Evolutionary conservation across 106 monocot genomes (phyloP).

Genomic region (Apostasia shenzhenica): DNA sequence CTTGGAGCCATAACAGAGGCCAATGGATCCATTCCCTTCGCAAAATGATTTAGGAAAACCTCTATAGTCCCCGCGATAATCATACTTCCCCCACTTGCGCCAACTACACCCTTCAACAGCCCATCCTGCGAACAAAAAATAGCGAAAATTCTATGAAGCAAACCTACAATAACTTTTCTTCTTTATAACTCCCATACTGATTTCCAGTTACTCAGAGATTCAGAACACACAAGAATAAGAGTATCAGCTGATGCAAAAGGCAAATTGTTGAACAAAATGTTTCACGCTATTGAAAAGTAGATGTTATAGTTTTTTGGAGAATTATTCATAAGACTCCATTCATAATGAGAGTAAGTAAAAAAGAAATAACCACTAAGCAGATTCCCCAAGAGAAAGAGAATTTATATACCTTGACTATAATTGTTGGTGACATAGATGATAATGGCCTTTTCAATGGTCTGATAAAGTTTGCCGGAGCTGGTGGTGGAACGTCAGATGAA

Average conservation of each 20-base stretch:
- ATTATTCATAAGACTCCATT: no score
- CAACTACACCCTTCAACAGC: constrained; percentile 54
- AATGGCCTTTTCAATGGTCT: constrained; percentile 71
- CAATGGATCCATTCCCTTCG: constrained; percentile 72
- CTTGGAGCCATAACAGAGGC: constrained; percentile 68
- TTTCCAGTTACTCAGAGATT: no score
- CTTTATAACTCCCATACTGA: not conserved
- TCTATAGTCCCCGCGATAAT: constrained; percentile 67
- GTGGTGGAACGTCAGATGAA: constrained; percentile 35
- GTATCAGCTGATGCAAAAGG: no score
- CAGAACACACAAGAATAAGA: no score
- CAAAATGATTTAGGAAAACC: constrained; percentile 81
- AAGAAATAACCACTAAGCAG: not conserved
- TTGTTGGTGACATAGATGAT: constrained; percentile 87
- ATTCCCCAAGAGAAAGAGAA: not conserved
- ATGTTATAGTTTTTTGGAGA: no score
- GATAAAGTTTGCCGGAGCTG: constrained; percentile 89
- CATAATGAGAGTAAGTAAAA: not conserved
- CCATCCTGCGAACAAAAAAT: constrained; percentile 43
- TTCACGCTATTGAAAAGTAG: no score
- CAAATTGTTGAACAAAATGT: no score
- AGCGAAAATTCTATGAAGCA: not conserved
- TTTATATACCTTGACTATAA: constrained; percentile 64
- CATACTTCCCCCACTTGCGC: constrained; percentile 77
- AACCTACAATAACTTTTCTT: constrained; percentile 6